A percentile compares a stretch with the other conserved stretches of the same genome.
These are phyloP conservation scores for Mycena haematopus DNA, from an alignment of 768 basidiomycete species.

Conservation along the genomic window DNA sequence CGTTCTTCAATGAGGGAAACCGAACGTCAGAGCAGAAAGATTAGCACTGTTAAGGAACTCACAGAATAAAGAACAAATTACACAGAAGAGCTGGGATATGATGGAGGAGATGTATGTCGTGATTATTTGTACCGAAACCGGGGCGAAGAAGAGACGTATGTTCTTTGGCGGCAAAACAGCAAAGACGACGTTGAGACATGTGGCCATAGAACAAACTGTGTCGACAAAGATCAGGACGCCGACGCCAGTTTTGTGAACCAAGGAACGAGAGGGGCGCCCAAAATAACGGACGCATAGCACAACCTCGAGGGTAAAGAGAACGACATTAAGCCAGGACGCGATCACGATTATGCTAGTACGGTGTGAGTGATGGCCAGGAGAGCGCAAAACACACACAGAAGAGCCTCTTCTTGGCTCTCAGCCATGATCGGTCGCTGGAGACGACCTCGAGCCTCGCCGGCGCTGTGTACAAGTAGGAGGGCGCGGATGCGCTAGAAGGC, in stretches of 20 bases:
- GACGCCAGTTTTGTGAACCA: neutral
- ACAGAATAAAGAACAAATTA: slow-evolving; percentile 11
- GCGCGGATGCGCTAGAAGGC: too few relatives aligned
- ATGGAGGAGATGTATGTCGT: slow-evolving; percentile 7
- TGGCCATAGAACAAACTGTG: neutral
- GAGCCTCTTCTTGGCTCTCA: too few relatives aligned
- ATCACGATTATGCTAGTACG: too few relatives aligned
- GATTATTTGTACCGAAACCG: neutral
- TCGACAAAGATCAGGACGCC: neutral
- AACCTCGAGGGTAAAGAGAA: neutral
- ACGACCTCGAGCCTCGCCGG: too few relatives aligned
- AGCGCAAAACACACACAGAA: too few relatives aligned
- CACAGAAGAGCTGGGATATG: slow-evolving; percentile 8
- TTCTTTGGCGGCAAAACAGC: too few relatives aligned
- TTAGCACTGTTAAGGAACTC: neutral
- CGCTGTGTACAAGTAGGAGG: too few relatives aligned
- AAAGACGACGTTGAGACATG: neutral
- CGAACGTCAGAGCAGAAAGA: neutral
- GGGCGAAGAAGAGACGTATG: neutral
- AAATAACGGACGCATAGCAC: neutral
- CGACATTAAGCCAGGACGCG: neutral
- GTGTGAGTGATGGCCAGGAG: too few relatives aligned
- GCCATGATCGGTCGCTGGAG: too few relatives aligned
- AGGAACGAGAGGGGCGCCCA: neutral
- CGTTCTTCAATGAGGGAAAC: neutral